Percentiles rank a stretch among this genome's conserved stretches.
Conservation (phyloP, 139 green algal genomes). For the Picochlorum sp. region DNA sequence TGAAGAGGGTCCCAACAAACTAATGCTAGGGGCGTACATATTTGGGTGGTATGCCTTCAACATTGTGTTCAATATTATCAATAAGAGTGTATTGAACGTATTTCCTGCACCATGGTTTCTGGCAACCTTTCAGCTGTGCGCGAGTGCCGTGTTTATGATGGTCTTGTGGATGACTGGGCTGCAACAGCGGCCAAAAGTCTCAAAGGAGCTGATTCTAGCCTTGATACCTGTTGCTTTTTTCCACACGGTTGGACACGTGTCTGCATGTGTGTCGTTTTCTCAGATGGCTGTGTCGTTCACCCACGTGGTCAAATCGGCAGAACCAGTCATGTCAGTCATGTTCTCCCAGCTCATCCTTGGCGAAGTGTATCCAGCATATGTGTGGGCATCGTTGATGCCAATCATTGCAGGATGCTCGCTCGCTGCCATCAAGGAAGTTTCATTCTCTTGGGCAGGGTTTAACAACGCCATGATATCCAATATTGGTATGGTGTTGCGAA, state of each 20-base stretch:
- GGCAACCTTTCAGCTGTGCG: constrained; percentile 68
- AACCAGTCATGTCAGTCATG: constrained; percentile 62
- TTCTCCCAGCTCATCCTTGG: constrained; percentile 52
- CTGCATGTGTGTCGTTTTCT: constrained; percentile 60
- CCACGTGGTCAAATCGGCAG: constrained; percentile 60
- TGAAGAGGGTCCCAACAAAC: neutral
- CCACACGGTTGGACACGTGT: constrained; percentile 72
- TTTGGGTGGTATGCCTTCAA: constrained; percentile 75
- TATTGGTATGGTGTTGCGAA: constrained; percentile 83
- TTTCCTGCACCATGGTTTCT: constrained; percentile 83
- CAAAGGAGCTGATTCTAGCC: constrained; percentile 25
- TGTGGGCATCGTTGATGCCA: constrained; percentile 73
- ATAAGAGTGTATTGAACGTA: constrained; percentile 75
- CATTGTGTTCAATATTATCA: constrained; percentile 87
- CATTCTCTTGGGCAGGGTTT: constrained; percentile 72
- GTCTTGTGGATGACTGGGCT: constrained; percentile 57
- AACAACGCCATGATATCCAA: constrained; percentile 85
- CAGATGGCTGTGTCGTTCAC: constrained; percentile 83
- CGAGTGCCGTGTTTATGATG: constrained; percentile 61
- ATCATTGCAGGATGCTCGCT: constrained; percentile 74
- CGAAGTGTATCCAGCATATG: constrained; percentile 36
- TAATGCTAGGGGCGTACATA: neutral
- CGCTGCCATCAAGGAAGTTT: constrained; percentile 78
- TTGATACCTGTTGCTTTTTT: constrained; percentile 66
- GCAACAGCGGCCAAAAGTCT: constrained; percentile 53